Evolutionary conservation across 2,329 filamentous ascomycete species (phyloP), one percentile per base, ranked within the genome.

Genomic region (Ceratocystis destructans): DNA sequence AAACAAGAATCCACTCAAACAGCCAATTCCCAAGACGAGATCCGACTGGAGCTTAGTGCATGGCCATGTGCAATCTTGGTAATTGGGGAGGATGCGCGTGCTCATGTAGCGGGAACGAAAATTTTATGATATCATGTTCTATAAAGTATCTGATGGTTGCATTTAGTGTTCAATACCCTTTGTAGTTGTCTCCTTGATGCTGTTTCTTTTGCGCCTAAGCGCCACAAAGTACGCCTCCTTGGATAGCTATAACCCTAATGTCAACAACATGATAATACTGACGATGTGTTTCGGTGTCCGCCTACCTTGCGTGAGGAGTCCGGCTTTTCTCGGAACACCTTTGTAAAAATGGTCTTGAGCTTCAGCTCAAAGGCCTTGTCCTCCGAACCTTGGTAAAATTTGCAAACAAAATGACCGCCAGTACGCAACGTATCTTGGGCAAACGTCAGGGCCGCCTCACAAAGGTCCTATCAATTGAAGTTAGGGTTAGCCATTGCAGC

Each of bases 371-470:
- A 76, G 1, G 78, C 79, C 76, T 89, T 92, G 72, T 97, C 93
- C 75, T 96, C 92, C 4, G 81, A 75, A 2, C 94, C 94, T 74
- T 96, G 90, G 75, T 97, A 99, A 76, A 96, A 99, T 76, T 99
- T 99, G 82, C 93, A 96, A 57, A 99, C 83, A 71, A 99, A 96
- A 74, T 96, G 88, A 1, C 95, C 94, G 22, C 90, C 90, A 2
- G 83, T 77, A 71, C 84, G 87, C 25, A 99, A 81, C 6, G 90
- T 94, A 71, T 96, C 90, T 75, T 86, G 89, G 63, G 88, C 86
- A 76, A 99, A 99, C 15, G 82, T 80, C 55, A 99, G 79, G 3
- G 94, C 94, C 28, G 71, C 90, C 69, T 82, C 78, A 76, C 94
- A 99, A 50, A 99, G 85, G 74, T 96, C 91, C 94, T 97, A 72